A percentile compares a stretch with the other conserved stretches of the same genome.
These are phyloP conservation scores for Ocimum tenuiflorum DNA, from an alignment of 257 asterid genomes.

Conservation along the genomic window DNA sequence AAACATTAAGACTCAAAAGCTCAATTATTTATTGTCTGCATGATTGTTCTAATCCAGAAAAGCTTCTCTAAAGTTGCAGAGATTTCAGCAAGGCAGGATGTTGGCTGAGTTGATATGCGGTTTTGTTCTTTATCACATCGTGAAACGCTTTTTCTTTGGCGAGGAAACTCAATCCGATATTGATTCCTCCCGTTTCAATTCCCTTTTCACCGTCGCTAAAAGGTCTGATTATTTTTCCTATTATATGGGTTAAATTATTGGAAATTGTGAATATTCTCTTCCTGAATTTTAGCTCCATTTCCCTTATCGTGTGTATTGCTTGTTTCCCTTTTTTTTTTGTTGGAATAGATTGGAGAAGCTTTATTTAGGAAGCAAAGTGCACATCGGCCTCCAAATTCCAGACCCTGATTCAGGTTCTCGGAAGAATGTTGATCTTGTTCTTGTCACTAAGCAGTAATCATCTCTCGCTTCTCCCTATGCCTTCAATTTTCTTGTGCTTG, in stretches of 20 bases:
- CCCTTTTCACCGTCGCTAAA: constrained; percentile 54
- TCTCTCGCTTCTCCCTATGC: background rate
- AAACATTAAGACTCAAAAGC: background rate
- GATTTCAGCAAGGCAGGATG: constrained; percentile 25
- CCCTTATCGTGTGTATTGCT: background rate
- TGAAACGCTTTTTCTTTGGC: constrained; percentile 44
- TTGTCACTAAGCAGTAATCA: constrained; percentile 49
- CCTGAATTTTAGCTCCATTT: background rate
- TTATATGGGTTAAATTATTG: background rate
- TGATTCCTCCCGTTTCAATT: constrained; percentile 43
- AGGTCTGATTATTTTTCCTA: constrained; percentile 18
- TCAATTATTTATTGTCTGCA: background rate
- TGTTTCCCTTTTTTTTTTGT: background rate
- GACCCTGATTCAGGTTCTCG: constrained; percentile 69
- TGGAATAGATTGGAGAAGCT: constrained; percentile 54
- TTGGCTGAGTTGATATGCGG: constrained; percentile 62
- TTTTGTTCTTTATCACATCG: constrained; percentile 33
- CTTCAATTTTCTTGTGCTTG: background rate
- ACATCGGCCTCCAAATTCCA: constrained; percentile 73
- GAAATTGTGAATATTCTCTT: background rate
- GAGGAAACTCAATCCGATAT: constrained; percentile 31
- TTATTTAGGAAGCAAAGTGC: constrained; percentile 49
- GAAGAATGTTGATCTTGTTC: constrained; percentile 60
- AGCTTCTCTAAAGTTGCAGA: background rate
- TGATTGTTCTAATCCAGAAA: background rate